Base-by-base conservation (phyloP, 495 filamentous ascomycete species). In the Neurospora sp. region DNA sequence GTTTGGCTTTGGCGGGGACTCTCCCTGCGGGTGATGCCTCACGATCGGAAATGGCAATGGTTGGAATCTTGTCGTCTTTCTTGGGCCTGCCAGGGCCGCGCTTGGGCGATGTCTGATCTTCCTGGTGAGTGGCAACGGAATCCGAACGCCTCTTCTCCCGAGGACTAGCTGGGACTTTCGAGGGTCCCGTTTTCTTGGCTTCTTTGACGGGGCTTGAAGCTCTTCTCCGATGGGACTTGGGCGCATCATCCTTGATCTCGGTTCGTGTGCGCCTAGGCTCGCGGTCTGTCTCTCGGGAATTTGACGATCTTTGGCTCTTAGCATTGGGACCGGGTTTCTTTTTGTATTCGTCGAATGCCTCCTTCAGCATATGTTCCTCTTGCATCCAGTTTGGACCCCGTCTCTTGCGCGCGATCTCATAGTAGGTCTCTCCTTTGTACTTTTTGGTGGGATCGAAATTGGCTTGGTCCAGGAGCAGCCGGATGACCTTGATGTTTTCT, bases 331-430 rank as follows among this genome's bases (percentile, higher is more conserved):
- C 84, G 62, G 87, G 83, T 3, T 76, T 76, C 74, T 86, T 85
- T 69, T 79, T 83, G 77, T 87, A 88, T 27, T 89, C 88, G 48
- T 97, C 92, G 74, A 91, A 95, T 6, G 93, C 92, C 42, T 89
- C 84, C 79, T 94, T 92, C 66, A 99, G 82, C 66, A 96, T 82
- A n/a, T 92, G 87, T 71, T 91, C 89, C 79, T 99, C 96, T 75
- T 94, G 90, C 78, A 94, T 90, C 95, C 94, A 98, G 71, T 91
- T 89, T 44, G 93, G 92, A 1, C 96, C 94, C 72, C 89, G 89
- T 46, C 94, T 90, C 40, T 92, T 89, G 73, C 90, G 88, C 18
- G 96, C 93, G 69, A 98, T 87, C 42, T 99, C 95, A 73, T 86
- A 89, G 77, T 98, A 99, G 0, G 91, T 90, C 72, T 90, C 87